These are phyloP conservation scores for Coemansia sp. DNA, from an alignment of 192 early-diverging fungal genomes.

Conservation along the genomic window DNA sequence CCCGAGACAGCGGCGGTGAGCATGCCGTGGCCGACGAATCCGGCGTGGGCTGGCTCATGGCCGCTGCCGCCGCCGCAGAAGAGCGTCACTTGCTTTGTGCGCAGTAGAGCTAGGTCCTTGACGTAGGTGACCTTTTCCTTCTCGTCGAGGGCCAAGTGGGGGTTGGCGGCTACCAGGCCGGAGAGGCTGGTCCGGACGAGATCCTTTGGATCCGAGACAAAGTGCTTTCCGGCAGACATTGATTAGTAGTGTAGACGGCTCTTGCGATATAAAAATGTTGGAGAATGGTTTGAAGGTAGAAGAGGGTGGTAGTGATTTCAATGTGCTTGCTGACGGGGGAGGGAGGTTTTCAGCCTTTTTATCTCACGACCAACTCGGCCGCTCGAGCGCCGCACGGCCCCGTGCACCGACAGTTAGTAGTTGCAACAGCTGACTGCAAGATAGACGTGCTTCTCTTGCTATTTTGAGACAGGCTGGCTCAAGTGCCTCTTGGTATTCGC, in stretches of 20 bases:
- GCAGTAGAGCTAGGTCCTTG: constrained; percentile 54
- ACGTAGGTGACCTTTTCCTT: constrained; percentile 66
- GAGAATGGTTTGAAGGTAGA: not conserved
- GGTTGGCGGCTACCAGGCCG: constrained; percentile 60
- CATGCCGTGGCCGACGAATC: constrained; percentile 72
- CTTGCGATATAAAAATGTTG: not conserved
- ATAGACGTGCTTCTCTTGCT: not conserved
- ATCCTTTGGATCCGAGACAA: constrained; percentile 59
- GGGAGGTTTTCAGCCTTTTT: not conserved
- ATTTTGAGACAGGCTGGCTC: not conserved
- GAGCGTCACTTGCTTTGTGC: constrained; percentile 66
- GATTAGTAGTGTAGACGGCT: not conserved
- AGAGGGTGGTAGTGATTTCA: not conserved
- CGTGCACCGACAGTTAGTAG: not conserved
- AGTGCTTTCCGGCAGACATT: constrained; percentile 56
- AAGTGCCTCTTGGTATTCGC: not conserved
- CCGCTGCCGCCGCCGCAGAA: constrained; percentile 82
- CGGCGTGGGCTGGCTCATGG: constrained; percentile 83
- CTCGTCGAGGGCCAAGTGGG: constrained; percentile 58
- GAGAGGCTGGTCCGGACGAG: constrained; percentile 62
- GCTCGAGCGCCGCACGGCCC: not conserved
- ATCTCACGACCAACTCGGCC: not conserved
- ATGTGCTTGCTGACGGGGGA: not conserved
- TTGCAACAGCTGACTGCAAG: not conserved
- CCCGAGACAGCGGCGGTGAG: constrained; percentile 78